A percentile compares a stretch with the other conserved stretches of the same genome.
Evolutionary conservation across 208 protist species (phyloP).

Genomic region (Angomonas deanei): DNA sequence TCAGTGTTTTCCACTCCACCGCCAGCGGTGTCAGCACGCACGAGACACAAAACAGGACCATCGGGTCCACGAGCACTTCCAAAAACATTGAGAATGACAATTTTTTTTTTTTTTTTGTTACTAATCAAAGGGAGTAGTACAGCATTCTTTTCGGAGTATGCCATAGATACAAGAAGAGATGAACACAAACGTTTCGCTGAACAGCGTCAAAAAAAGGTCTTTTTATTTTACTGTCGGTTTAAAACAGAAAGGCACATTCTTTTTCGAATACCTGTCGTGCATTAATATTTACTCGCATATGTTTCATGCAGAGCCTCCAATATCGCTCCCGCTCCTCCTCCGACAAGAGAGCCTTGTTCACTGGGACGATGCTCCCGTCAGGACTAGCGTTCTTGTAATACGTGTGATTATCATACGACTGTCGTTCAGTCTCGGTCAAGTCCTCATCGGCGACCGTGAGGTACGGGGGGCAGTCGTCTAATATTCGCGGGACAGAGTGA

Average conservation of each 20-base stretch:
- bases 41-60: constrained; percentile 47
- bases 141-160: no score
- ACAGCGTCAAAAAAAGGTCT: no score
- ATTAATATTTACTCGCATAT: constrained; percentile 87
- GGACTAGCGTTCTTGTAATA: constrained; percentile 23
- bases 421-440: constrained; percentile 19
- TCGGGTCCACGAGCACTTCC: constrained; percentile 54
- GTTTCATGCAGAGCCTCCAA: constrained; percentile 78
- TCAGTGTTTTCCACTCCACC: constrained; percentile 23
- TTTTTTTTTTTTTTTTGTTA: no score
- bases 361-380: constrained; percentile 22
- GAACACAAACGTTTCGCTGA: no score
- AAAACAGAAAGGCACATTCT: constrained; percentile 30
- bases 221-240: no score
- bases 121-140: no score
- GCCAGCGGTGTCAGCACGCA: constrained; percentile 45
- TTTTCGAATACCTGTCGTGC: constrained; percentile 76
- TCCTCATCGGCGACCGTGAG: constrained; percentile 39
- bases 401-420: constrained; percentile 24
- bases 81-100: no score
- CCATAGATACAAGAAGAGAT: no score
- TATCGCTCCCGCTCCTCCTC: constrained; percentile 48
- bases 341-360: constrained; percentile 26
- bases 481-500: constrained; percentile 71
- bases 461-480: constrained; percentile 77